Base-by-base conservation (phyloP, 306 rosid species). In the Senna siamea region DNA sequence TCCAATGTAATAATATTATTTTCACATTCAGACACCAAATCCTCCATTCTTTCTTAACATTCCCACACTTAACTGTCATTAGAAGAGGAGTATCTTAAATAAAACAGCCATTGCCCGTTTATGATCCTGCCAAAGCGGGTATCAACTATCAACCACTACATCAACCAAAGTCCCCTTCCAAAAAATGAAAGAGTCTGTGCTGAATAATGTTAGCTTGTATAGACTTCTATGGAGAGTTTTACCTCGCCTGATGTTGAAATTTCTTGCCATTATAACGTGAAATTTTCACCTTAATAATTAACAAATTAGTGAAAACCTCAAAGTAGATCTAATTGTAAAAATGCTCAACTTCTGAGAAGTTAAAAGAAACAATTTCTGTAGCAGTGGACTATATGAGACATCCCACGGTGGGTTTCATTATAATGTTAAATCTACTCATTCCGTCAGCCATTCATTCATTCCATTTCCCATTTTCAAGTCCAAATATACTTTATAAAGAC, bases 401-500 rank as follows among this genome's bases (percentile, higher is more conserved):
- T 43, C 10, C 5, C 70, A 20, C 10, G 63, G 7, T 20, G 37
- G 52, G 53, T 34, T 41, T 57, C 52, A 57, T 28, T 9, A 15
- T 34, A 19, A 61, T 10, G 35, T 52, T 62, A 40, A 75, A 75
- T 47, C 52, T 30, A 38, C 66, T 41, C 57, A 65, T 7, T 65
- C 46, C 5, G 23, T 38, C 11, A 30, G 68, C 68, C 68, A 18
- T 19, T 41, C 28, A 40, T 72, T 63, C 32, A 28, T 56, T 59
- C 75, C n/a, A 18, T 58, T 67, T 35, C 17, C 17, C 23, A 37
- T 66, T 17, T 35, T 37, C n/a, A 62, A 17, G 4, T 22, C 46
- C 57, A 79, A 62, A 74, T 19, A 44, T 14, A 64, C 34, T 50
- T 70, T 46, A 37, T 17, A 64, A 18, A 51, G 57, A 64, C 32